Base-by-base conservation (phyloP, 176 grass and related monocot genomes). In the Aegilops longissima region DNA sequence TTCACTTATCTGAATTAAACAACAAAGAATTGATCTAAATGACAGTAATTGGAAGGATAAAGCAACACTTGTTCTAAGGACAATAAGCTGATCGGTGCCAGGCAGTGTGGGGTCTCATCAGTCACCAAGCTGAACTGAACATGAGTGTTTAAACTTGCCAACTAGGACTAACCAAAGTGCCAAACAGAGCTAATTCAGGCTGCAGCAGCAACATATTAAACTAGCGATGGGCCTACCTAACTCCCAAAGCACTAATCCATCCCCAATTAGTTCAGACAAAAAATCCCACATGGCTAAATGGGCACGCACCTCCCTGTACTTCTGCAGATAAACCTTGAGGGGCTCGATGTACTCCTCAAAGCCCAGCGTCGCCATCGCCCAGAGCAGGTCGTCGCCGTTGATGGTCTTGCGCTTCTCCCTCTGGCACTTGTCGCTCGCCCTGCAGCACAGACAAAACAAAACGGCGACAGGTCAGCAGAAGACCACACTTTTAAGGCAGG, bases 271-370 rank as follows among this genome's bases (percentile, higher is more conserved):
- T 13, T 6, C 6, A 63, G 4, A 59, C 25, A 76, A 47, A 36
- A 33, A 27, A 3, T 34, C 7, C 13, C 4, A 44, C 49, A 63
- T 63, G 27, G 62, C n/a, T 16, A 38, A 40, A 54, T 42, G 29
- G 63, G 47, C 13, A 84, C 47, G 6, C 25, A 95, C 93, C 90
- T 95, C 93, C 85, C 93, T 92, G 79, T 91, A 95, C 81, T 91
- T 95, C 17, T 91, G 88, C 42, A 95, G 83, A 82, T 95, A 95
- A 77, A 89, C 73, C 74, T 93, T 95, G 83, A 95, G 93, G 8
- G 93, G 93, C 14, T 93, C 93, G 9, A 95, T 93, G 81, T 95
- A 95, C 9, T 95, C 93, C 73, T 95, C 93, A 8, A 95, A 95
- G 1, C 93, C 93, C 47, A 95, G 71, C 14, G 93, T 95, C 0